Evolutionary conservation across 352 stramenopile species (phyloP), one percentile per base, ranked within the genome.

Genomic region (Elongisporangium anandrum): DNA sequence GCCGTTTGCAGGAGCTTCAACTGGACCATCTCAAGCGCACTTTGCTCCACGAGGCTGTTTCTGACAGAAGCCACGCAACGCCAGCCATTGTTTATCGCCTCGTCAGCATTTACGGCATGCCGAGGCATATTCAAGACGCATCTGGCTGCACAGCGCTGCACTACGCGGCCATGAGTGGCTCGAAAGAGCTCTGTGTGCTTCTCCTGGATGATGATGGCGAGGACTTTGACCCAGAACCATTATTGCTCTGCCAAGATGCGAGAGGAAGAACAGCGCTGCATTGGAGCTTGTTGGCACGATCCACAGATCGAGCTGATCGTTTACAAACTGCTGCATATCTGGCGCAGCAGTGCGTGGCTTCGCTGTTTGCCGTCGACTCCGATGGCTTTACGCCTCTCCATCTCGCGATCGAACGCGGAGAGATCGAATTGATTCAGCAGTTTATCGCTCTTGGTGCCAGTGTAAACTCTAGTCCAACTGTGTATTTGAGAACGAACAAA

Each of bases 11-110:
- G 23, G 47, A 66, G 13, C 52, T 24, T 57, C 22, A 68, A 20
- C 50, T 86, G 17, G 50, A 49, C 3, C 47, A 72, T 10, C 47
- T 86, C 10, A 66, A 62, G 22, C 59, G 65, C 22, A 77, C 81
- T 16, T 49, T 88, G n/a, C 57, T 91, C 7, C 81, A 89, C 38
- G 79, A 91, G 66, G 81, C 79, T 0, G 29, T 41, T 41, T 87
- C 77, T 54, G 62, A 72, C 47, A 55, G 51, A 7, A 48, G 62
- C 10, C 68, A 80, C 3, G 2, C 75, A 4, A 12, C 38, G 2
- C 29, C 29, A 41, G 29, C 29, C 12, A 23, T 75, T 54, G 56
- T 75, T 0, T 41, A 62, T 54, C 82, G 64, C 50, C 51, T 86
- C 13, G n/a, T 80, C n/a, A 63, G 63, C 3, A 69, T 52, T 9